phyloP scores from a whole-genome alignment of 108 stramenopile species.

The Cylindrotheca fusiformis region DNA sequence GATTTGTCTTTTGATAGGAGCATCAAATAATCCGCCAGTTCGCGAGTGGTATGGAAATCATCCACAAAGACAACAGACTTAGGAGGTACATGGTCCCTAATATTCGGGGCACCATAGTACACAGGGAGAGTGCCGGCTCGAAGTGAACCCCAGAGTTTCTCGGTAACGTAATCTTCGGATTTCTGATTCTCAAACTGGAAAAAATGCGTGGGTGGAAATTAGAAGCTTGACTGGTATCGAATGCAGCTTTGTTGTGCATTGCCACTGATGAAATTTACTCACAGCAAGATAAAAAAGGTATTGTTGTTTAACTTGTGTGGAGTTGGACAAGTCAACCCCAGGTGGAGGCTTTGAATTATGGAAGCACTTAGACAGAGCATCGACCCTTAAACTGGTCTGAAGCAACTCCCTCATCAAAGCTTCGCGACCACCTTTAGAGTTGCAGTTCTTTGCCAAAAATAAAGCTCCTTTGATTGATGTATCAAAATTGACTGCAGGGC shows the following conservation, averaged over 20 bases:
- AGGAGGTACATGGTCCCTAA: constrained; percentile 58
- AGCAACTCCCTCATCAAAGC: constrained; percentile 40
- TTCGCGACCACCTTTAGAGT: constrained; percentile 49
- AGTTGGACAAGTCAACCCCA: constrained; percentile 39
- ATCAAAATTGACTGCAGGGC: constrained; percentile 42
- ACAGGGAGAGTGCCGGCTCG: constrained; percentile 61
- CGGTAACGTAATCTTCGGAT: constrained; percentile 64
- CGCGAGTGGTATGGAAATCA: constrained; percentile 42
- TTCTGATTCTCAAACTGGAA: constrained; percentile 40
- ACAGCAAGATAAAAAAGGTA: constrained; percentile 68
- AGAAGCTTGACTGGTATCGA: constrained; percentile 6
- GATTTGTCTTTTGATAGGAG: constrained; percentile 40
- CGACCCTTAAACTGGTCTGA: constrained; percentile 41
- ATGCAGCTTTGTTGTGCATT: background rate
- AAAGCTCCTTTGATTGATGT: constrained; percentile 58
- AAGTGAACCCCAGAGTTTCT: constrained; percentile 71
- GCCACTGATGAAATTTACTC: constrained; percentile 1
- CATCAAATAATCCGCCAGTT: constrained; percentile 48
- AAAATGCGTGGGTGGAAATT: too few species aligned
- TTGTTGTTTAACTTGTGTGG: constrained; percentile 30
- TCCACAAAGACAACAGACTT: constrained; percentile 50
- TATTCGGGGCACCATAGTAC: constrained; percentile 70
- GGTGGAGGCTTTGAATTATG: constrained; percentile 56
- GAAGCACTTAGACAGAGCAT: constrained; percentile 54
- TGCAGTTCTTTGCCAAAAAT: constrained; percentile 71